Conservation (phyloP, 2,329 filamentous ascomycete species). For the Trichoderma atrobrunneum region DNA sequence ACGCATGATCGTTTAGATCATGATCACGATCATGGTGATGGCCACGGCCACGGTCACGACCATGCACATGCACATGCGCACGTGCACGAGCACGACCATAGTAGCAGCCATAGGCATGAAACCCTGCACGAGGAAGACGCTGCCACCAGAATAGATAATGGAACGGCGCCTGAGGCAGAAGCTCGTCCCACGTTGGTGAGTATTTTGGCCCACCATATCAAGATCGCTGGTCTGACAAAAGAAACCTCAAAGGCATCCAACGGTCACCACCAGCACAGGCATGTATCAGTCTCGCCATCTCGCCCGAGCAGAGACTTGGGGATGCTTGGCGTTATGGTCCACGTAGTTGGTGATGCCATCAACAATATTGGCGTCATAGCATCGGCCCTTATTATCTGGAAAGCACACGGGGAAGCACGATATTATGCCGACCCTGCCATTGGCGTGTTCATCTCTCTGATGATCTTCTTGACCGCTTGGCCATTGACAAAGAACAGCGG, state of each 20-base stretch:
- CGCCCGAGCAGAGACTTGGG: slow-evolving; percentile 58
- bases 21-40: not conserved
- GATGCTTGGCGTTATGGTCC: slow-evolving; percentile 67
- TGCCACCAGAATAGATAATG: slow-evolving; percentile 17
- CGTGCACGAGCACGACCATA: slow-evolving; percentile 26
- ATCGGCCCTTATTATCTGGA: slow-evolving; percentile 67
- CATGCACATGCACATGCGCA: slow-evolving; percentile 41
- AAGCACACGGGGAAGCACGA: slow-evolving; percentile 52
- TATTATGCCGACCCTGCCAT: slow-evolving; percentile 72
- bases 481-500: slow-evolving; percentile 63
- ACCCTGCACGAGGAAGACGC: slow-evolving; percentile 13
- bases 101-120: not conserved
- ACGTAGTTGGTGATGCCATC: slow-evolving; percentile 69
- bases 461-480: slow-evolving; percentile 64
- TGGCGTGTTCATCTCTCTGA: slow-evolving; percentile 67
- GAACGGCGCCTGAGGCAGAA: slow-evolving; percentile 19
- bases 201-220: not conserved
- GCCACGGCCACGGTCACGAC: slow-evolving; percentile 9
- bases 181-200: slow-evolving; percentile 23
- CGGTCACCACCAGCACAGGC: slow-evolving; percentile 50
- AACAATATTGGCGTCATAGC: slow-evolving; percentile 76
- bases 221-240: not conserved
- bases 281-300: slow-evolving; percentile 34
- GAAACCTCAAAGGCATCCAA: slow-evolving; percentile 3
- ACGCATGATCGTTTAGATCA: not conserved